Evolutionary conservation across 257 asterid species (phyloP).

Genomic region (Lycium barbarum): DNA sequence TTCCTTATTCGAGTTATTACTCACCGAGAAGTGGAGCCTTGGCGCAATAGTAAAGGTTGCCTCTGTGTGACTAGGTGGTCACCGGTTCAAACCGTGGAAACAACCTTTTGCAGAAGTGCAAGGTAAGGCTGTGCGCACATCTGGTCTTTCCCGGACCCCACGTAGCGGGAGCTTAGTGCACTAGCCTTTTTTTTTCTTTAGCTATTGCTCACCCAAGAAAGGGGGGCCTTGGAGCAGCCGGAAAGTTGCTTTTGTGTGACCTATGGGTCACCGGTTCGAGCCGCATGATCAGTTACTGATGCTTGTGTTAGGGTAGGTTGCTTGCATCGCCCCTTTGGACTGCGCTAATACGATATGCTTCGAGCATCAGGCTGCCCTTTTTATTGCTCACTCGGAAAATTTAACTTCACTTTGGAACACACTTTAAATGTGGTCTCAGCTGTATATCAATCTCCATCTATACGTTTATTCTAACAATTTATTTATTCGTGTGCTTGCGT

Average conservation of each 20-base stretch:
- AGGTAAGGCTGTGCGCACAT: neutral
- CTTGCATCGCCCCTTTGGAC: neutral
- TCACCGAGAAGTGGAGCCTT: neutral
- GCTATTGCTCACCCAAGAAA: neutral
- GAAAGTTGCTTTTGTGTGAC: neutral
- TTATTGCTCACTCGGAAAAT: neutral
- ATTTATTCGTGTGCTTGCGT: conserved; percentile 15
- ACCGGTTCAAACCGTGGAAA: neutral
- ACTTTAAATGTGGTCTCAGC: neutral
- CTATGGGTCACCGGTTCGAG: neutral
- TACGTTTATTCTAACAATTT: neutral
- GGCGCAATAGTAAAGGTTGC: neutral
- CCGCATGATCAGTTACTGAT: neutral
- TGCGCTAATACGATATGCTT: neutral
- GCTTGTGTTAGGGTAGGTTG: neutral
- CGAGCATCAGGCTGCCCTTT: neutral
- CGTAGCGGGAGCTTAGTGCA: neutral
- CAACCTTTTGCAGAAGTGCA: neutral
- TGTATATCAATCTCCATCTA: neutral
- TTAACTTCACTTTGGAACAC: neutral
- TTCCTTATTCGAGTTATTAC: neutral
- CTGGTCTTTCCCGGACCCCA: neutral
- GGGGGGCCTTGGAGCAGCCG: neutral
- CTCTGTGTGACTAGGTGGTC: neutral
- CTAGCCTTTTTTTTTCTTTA: neutral